These are phyloP conservation scores for Corymbia citriodora DNA, from an alignment of 441 rosid genomes.

Conservation along the genomic window DNA sequence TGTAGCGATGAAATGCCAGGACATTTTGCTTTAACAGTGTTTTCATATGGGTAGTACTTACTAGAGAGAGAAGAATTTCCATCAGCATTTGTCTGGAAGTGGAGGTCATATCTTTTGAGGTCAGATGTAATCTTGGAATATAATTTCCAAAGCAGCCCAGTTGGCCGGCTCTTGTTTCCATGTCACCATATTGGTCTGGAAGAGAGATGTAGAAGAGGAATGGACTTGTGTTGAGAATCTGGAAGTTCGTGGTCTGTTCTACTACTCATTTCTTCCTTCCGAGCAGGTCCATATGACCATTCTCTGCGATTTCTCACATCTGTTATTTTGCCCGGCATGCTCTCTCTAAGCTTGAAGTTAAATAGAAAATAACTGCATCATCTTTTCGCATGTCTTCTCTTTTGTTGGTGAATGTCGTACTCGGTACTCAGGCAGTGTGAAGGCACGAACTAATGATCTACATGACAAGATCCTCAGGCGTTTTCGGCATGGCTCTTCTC, in stretches of 20 bases:
- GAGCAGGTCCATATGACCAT: no score
- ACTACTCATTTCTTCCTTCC: neutral
- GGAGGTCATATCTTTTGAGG: neutral
- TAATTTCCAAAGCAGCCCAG: neutral
- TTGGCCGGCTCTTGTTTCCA: neutral
- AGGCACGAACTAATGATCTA: neutral
- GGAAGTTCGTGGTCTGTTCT: neutral
- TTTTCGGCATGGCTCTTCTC: neutral
- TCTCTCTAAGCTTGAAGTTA: neutral
- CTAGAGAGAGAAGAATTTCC: neutral
- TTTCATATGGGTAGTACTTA: neutral
- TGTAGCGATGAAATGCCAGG: neutral
- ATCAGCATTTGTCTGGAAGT: neutral
- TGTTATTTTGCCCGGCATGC: neutral
- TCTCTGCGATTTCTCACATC: neutral
- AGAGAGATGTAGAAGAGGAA: neutral
- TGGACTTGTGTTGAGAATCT: neutral
- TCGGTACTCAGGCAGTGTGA: neutral
- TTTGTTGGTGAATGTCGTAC: neutral
- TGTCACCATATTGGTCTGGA: neutral
- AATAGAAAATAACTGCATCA: neutral
- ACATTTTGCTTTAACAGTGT: neutral
- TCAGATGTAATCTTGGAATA: neutral
- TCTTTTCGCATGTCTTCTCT: neutral
- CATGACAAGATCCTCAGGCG: neutral